These are phyloP conservation scores for Schwanniomyces polymorphus DNA, from an alignment of 805 yeast species.

Conservation along the genomic window DNA sequence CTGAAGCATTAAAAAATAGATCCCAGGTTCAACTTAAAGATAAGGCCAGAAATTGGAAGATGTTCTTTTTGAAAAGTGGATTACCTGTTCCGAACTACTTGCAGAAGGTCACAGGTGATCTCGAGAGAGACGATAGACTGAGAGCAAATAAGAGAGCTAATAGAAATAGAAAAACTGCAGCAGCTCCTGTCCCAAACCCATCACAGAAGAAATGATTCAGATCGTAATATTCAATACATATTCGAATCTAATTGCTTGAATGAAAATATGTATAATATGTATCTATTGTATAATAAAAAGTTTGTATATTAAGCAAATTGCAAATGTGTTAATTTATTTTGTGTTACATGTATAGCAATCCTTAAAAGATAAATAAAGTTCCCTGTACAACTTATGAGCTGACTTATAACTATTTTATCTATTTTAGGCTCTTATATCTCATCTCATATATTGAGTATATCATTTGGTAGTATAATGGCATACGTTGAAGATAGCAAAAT, in stretches of 20 bases:
- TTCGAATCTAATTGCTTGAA: not conserved
- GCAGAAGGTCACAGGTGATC: constrained; percentile 83
- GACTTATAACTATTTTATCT: not conserved
- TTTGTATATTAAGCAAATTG: not conserved
- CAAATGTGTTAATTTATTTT: constrained; percentile 8
- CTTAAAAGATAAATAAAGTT: not conserved
- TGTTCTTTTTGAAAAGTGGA: constrained; percentile 76
- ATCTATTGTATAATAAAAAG: not conserved
- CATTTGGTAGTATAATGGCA: not conserved
- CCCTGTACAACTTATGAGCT: not conserved
- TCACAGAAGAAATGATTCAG: constrained; percentile 4
- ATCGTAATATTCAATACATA: not conserved
- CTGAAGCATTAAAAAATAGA: constrained; percentile 82
- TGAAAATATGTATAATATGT: not conserved
- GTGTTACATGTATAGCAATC: constrained; percentile 3
- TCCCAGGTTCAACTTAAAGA: constrained; percentile 92
- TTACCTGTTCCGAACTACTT: constrained; percentile 79
- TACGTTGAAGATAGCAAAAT: not conserved
- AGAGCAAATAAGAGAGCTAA: constrained; percentile 27
- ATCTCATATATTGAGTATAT: not conserved
- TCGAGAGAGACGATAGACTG: constrained; percentile 54
- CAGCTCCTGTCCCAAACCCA: constrained; percentile 38
- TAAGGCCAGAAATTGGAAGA: constrained; percentile 94
- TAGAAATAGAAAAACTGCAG: constrained; percentile 33
- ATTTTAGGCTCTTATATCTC: not conserved